phyloP scores from a whole-genome alignment of 2,329 filamentous ascomycete species.

The Bisporella sp. region DNA sequence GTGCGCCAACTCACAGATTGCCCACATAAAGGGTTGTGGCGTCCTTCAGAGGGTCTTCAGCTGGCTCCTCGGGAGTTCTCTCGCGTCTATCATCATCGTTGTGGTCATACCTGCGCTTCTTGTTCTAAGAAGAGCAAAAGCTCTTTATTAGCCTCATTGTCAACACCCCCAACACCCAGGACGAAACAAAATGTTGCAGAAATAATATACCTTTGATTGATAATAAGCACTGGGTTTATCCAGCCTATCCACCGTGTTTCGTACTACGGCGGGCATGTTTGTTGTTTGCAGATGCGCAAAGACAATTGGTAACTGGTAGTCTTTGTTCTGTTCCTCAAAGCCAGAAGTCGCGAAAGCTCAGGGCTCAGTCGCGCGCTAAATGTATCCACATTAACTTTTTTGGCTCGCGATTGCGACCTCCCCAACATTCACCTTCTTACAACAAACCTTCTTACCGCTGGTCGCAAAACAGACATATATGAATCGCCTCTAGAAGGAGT shows the following conservation, averaged over 20 bases:
- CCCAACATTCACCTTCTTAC: too few relatives aligned
- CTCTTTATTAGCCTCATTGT: not conserved
- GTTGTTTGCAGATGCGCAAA: conserved; percentile 4
- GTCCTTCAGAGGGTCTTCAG: conserved; percentile 72
- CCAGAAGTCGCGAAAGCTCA: too few relatives aligned
- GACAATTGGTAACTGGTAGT: conserved; percentile 5
- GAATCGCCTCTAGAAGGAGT: too few relatives aligned
- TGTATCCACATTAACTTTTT: not conserved
- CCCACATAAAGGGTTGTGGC: conserved; percentile 96
- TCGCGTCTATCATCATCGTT: conserved; percentile 48
- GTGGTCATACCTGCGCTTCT: conserved; percentile 45
- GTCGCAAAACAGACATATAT: too few relatives aligned
- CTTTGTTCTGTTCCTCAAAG: not conserved
- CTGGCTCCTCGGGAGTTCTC: conserved; percentile 43
- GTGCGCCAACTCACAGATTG: conserved; percentile 61
- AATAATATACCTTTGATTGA: conserved; percentile 29
- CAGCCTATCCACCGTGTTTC: conserved; percentile 80
- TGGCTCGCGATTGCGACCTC: too few relatives aligned
- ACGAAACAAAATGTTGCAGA: not conserved
- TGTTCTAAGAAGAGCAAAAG: conserved; percentile 35
- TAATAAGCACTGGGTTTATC: conserved; percentile 96
- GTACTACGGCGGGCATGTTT: conserved; percentile 28
- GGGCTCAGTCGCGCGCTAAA: too few relatives aligned
- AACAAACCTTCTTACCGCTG: too few relatives aligned
- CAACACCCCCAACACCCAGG: too few relatives aligned